These are phyloP conservation scores for Cercophora newfieldiana DNA, from an alignment of 495 filamentous ascomycete species.

Conservation along the genomic window DNA sequence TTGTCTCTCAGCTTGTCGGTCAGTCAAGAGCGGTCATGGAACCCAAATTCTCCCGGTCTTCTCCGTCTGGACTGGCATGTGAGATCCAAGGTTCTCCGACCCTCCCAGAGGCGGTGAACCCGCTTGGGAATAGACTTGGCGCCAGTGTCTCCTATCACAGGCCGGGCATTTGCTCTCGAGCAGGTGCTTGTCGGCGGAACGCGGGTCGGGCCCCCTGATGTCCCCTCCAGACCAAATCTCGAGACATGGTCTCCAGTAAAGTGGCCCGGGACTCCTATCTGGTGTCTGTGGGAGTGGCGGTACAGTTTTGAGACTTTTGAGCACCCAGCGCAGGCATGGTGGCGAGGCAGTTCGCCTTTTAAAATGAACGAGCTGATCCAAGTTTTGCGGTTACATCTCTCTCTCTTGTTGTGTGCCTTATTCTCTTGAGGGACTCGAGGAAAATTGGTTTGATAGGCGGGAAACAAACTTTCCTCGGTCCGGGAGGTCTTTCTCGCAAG, in stretches of 20 bases:
- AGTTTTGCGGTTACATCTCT: not conserved
- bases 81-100: constrained; percentile 12
- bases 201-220: not conserved
- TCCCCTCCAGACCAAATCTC: not conserved
- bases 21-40: not conserved
- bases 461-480: not conserved
- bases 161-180: not conserved
- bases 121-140: constrained; percentile 11
- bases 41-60: not conserved
- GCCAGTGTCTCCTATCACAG: constrained; percentile 9
- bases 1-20: not conserved
- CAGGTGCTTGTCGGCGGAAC: constrained; percentile 6
- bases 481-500: not conserved
- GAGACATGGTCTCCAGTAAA: not conserved
- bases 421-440: too few relatives aligned
- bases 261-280: not conserved
- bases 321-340: not conserved
- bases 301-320: not conserved
- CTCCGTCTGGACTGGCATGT: constrained; percentile 21
- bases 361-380: not conserved
- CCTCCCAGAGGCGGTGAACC: constrained; percentile 18
- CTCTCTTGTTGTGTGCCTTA: not conserved
- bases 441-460: not conserved
- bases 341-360: not conserved
- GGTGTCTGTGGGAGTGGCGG: constrained; percentile 2